Base-by-base conservation (phyloP, 2,329 filamentous ascomycete genomes). In the Aspergillus sp. region DNA sequence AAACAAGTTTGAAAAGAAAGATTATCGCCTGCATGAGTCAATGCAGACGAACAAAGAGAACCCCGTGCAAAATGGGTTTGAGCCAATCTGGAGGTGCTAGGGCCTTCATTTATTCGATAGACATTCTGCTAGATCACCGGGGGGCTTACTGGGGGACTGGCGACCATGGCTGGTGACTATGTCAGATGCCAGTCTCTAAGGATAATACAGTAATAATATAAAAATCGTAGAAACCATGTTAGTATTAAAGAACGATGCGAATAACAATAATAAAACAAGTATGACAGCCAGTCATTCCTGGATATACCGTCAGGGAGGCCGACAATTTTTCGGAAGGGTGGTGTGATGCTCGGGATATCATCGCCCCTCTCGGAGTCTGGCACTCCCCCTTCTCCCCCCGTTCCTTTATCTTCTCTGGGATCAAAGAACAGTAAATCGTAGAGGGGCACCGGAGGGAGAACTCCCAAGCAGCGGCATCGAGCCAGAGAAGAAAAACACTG, bases 161-260 rank as follows among this genome's bases (percentile, higher is more conserved):
- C 16, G 14, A 26, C 24, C 36, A 52, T 50, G 56, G 49, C 52
- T 50, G 56, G 45, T 63, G 62, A 64, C 54, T 54, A 39, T 56
- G 60, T 64, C 62, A 64, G 62, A 62, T 59, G 62, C 53, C 52
- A 49, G 18, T 46, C 42, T 14, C 42, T 22, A 18, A 14, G 42
- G 11, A 16, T 36, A 12, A 16, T 36, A 24, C 24, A 24, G 24
- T 12, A 14, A 12, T 12, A 36, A 2, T 16, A 36, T 36, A 12
- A 16, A 5, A 36, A 36, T 16, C 32, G 16, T 36, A 16, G 11
- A 12, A 6, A 6, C 11, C 10, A 36, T 12, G 4, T 2, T 10
- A 36, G 16, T 16, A 36, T 12, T 16, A 16, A 36, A 36, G 6
- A 36, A 36, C 11, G 14, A 42, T 39, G 14, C 4, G 22, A n/a